Conservation (phyloP, 306 rosid genomes). For the Cucumis melo region DNA sequence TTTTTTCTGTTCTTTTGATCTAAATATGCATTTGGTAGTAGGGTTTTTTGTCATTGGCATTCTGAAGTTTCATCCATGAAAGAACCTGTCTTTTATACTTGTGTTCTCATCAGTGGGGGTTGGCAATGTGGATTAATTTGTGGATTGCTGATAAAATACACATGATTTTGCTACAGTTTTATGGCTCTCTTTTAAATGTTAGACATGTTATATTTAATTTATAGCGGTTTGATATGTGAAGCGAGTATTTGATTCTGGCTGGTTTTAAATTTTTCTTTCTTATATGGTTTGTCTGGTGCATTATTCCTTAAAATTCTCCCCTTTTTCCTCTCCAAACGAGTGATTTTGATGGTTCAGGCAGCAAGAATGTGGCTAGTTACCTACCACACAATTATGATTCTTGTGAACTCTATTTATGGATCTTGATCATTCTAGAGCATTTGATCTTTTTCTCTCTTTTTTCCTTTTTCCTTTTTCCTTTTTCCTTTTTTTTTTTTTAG, state of each 20-base stretch:
- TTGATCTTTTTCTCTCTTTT: no score
- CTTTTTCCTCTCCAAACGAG: background rate
- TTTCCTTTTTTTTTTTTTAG: no score
- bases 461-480: no score
- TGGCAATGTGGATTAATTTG: slow-evolving; percentile 6
- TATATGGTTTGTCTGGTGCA: background rate
- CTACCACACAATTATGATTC: background rate
- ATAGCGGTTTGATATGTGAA: background rate
- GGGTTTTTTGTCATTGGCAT: slow-evolving; percentile 6
- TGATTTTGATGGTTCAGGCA: background rate
- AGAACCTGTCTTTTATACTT: background rate
- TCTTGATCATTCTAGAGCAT: background rate
- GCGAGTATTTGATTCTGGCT: background rate
- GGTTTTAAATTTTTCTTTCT: background rate
- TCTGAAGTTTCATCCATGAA: slow-evolving; percentile 6
- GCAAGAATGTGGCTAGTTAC: background rate
- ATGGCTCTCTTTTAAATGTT: background rate
- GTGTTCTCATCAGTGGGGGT: background rate
- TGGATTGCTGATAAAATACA: background rate
- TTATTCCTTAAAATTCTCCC: background rate
- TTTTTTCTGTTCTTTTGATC: background rate
- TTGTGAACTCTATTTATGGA: background rate
- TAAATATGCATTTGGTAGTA: background rate
- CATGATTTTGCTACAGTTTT: background rate
- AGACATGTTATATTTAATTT: background rate